Evolutionary conservation across 331 rosid genomes (phyloP), one percentile per base, ranked within the genome.

Genomic region (Spiraea crenata): DNA sequence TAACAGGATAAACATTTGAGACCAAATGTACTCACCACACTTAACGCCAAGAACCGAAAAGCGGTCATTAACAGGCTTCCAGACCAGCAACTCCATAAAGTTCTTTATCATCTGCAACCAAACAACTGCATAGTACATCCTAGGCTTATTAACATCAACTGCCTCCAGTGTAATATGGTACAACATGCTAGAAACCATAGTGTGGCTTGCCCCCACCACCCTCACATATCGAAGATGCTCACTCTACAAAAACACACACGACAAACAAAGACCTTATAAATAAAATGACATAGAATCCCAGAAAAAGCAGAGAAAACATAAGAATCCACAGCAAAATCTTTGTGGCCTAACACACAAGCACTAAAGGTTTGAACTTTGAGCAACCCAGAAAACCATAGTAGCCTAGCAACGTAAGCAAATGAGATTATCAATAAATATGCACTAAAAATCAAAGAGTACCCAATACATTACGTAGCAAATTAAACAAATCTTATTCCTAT

Each of bases 181-280:
- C 31, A 47, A 65, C 11, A 47, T 15, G 70, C 70, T 34, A 4
- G 45, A 47, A 47, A 34, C 70, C 70, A 7, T 46, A 34, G 44
- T 31, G 57, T 47, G 57, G 57, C 70, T 65, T 14, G 69, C 54
- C 69, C 54, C 40, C 54, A 65, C 34, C 57, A 66, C 45, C 58
- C 59, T 67, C 59, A 67, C 71, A 67, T 65, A 65, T 65, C 16
- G 71, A 35, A 35, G 72, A 67, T 67, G 47, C 60, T 37, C 16
- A 3, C 60, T 17, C 60, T 67, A 67, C 59, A 67, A 35, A 67
- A 67, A n/a, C 11, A 3, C 38, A 67, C 35, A 67, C 3, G 6
- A 11, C 10, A 50, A 37, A 9, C 6, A 49, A 34, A 34, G 4
- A 14, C 45, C 44, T 9, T 3, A 50, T 5, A 50, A 66, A 35